phyloP scores from a whole-genome alignment of 495 filamentous ascomycete genomes.

The Penicillium crystallinum region DNA sequence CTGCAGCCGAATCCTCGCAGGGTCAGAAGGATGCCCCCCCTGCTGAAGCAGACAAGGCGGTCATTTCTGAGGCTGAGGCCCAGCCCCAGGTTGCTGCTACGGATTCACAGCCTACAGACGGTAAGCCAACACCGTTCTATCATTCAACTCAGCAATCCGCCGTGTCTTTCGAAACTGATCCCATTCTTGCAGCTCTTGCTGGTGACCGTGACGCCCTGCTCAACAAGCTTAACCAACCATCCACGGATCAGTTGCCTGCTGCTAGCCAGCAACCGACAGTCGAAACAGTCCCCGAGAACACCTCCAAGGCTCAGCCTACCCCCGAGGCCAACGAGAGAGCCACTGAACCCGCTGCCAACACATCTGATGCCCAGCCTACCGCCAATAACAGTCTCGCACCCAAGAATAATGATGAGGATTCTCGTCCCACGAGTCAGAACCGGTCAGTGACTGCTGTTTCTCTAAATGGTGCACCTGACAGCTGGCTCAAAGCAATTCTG shows the following conservation, averaged over 20 bases:
- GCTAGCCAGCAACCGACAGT: slow-evolving; percentile 6
- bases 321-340: slow-evolving; percentile 11
- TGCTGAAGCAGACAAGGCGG: slow-evolving; percentile 4
- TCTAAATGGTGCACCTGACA: slow-evolving; percentile 37
- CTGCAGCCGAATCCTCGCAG: slow-evolving; percentile 8
- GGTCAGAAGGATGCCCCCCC: slow-evolving; percentile 3
- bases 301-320: slow-evolving; percentile 17
- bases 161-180: slow-evolving; percentile 34
- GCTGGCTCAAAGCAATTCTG: slow-evolving; percentile 43
- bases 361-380: slow-evolving; percentile 1
- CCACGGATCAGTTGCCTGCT: slow-evolving; percentile 25
- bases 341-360: slow-evolving; percentile 8
- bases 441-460: slow-evolving; percentile 45
- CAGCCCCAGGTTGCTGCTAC: slow-evolving; percentile 11
- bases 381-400: slow-evolving; percentile 15
- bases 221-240: slow-evolving; percentile 28
- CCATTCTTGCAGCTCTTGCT: slow-evolving; percentile 34
- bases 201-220: slow-evolving; percentile 37
- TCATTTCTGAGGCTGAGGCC: slow-evolving; percentile 12
- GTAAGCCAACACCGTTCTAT: slow-evolving; percentile 24
- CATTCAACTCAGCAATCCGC: slow-evolving; percentile 15
- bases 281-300: slow-evolving; percentile 10
- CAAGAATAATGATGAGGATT: slow-evolving; percentile 30
- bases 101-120: slow-evolving; percentile 19
- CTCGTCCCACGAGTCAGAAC: slow-evolving; percentile 39